These are phyloP conservation scores for Oryza australiensis DNA, from an alignment of 176 grass and related monocot species.

Conservation along the genomic window DNA sequence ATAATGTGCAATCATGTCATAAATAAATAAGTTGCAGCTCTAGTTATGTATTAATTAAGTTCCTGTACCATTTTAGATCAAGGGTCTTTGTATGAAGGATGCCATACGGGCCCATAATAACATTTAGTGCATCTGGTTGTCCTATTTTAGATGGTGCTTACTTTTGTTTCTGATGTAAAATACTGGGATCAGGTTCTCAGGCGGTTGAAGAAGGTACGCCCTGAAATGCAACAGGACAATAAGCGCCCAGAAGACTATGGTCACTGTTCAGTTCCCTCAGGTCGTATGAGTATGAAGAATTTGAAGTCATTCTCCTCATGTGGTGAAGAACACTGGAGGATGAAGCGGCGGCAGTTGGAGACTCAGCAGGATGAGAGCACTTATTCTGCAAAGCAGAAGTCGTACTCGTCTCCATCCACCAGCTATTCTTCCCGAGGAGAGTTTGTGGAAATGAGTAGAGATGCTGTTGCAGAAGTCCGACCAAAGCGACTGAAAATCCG, in stretches of 20 bases:
- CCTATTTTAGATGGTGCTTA: not conserved
- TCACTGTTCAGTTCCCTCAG: slow-evolving; percentile 19
- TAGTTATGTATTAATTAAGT: not conserved
- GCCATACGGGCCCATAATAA: not conserved
- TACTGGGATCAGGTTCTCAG: slow-evolving; percentile 61
- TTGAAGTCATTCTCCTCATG: slow-evolving; percentile 37
- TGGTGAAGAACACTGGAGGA: slow-evolving; percentile 56
- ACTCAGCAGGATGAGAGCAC: slow-evolving; percentile 7
- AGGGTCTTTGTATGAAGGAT: not conserved
- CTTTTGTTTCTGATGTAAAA: slow-evolving; percentile 19
- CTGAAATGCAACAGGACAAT: slow-evolving; percentile 40
- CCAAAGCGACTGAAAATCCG: slow-evolving; percentile 56
- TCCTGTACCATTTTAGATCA: not conserved
- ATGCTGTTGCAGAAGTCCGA: slow-evolving; percentile 34
- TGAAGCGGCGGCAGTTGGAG: slow-evolving; percentile 38
- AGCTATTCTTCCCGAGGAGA: slow-evolving; percentile 27
- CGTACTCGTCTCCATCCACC: slow-evolving; percentile 10
- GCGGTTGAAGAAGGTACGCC: slow-evolving; percentile 75
- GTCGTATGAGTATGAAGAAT: slow-evolving; percentile 9
- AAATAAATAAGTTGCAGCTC: not conserved
- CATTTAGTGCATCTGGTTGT: not conserved
- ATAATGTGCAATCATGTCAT: not conserved
- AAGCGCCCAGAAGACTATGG: slow-evolving; percentile 23
- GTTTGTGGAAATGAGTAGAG: slow-evolving; percentile 15
- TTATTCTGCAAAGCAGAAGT: slow-evolving; percentile 24